Base-by-base conservation (phyloP, 805 yeast genomes). In the Hanseniaspora thailandica region DNA sequence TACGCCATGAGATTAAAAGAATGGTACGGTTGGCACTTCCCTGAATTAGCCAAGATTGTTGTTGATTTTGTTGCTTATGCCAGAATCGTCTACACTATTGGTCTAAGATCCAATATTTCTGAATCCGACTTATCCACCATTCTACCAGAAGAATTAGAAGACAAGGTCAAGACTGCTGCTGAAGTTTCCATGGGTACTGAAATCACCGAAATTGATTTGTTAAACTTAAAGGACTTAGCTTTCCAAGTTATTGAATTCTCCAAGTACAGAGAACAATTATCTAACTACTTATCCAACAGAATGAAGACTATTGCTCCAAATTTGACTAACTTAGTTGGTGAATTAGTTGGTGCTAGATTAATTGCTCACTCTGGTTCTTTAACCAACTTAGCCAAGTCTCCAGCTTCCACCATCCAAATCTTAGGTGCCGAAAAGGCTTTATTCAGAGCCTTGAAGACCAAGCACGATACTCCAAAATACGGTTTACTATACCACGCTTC, bases 11-110 rank as follows among this genome's bases (percentile, higher is more conserved):
- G 98, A 75, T 81, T 90, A 73, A 93, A 90, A 75, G 98, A 93
- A 74, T 93, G 98, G 98, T 93, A 93, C 73, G 98, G 98, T 60
- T 93, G 98, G 98, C 98, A 93, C 72, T 93, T 93, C 82, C 98
- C 98, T 38, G 98, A 93, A 72, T 80, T 93, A 80, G 96, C 97
- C 64, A 93, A 93, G 78, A 87, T 90, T 69, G 85, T 93, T 62
- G 81, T 84, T 61, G 98, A 90, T 72, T 89, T 96, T 60, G 90
- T 86, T 62, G 97, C 97, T 45, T 90, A 81, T 70, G 97, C 97
- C 57, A 84, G 94, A 75, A 85, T 88, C 62, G 86, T 93, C 66
- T 78, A 88, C 71, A 76, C 82, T 62, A 88, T 93, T 96, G 97
- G 97, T 61, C 73, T 86, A 62, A 81, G 98, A 75, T 76, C 96